Base-by-base conservation (phyloP, 1,139 yeast genomes). In the Yamadazyma kanchanaburiensis region DNA sequence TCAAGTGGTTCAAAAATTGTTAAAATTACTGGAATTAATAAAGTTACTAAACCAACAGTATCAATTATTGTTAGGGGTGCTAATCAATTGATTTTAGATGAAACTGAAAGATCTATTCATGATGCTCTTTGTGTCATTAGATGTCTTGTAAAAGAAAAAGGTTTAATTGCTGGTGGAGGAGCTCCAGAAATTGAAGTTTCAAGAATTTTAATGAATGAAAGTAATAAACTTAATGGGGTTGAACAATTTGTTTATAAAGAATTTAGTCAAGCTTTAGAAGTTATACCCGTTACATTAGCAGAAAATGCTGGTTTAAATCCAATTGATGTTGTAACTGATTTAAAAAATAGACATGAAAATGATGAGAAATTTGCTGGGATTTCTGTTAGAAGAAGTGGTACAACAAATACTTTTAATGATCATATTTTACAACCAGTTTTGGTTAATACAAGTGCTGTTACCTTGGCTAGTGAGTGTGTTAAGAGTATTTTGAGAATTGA, bases 261-360 rank as follows among this genome's bases (percentile, higher is more conserved):
- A 60, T 91, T 87, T 64, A 96, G 98, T 13, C 80, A 83, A 50
- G 97, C 98, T 3, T 70, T 91, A 46, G 98, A 91, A 60, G 91
- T 91, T 24, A 87, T 91, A 41, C 98, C 98, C 43, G 87, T 96
- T 3, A 94, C 98, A 3, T 71, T 91, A 44, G 97, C 99, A 7
- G 98, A 94, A 62, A 94, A 91, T 55, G 97, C 98, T 11, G 99
- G 99, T 36, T 67, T 91, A 55, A 88, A 91, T 58, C 88, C 96
- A 42, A 87, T 94, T 48, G 85, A 86, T 46, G 94, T 94, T 28
- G 95, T 91, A 24, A 91, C 98, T 12, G 98, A 94, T 43, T 73
- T 91, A 48, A 83, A 96, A 58, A 83, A 85, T 53, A 80, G 83
- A 58, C 98, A 94, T 56, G 96, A 84, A 52, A 72, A 72, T 42